Base-by-base conservation (phyloP, 352 stramenopile species). In the Phytophthora tubulina region DNA sequence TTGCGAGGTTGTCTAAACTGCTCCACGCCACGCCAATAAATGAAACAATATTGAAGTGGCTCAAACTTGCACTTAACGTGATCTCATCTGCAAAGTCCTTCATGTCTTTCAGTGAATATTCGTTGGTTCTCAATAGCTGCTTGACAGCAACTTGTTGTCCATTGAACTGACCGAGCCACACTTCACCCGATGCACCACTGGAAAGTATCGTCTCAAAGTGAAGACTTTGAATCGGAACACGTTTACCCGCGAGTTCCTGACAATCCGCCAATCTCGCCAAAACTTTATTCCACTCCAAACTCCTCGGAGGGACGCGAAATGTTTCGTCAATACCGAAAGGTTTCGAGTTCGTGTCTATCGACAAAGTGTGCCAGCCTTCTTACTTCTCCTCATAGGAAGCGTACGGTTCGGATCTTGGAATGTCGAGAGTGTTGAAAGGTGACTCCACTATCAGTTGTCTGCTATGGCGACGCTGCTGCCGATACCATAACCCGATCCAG, bases 21-120 rank as follows among this genome's bases (percentile, higher is more conserved):
- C 76, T 76, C 77, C 81, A 87, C 5, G 67, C 66, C 6, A 86
- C 81, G 2, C 71, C 76, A 27, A 87, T 33, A 17, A 82, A 86
- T 8, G 42, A 36, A 1, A 86, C 77, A 50, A 87, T 69, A 39
- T 78, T 48, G 3, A 49, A 30, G 57, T 84, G 77, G 8, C 62
- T 56, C 4, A 89, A 62, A 4, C 21, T 57, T 2, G 70, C 64
- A 58, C 63, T 75, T 7, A 89, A 17, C n/a, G 67, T 53, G 51
- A 82, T 72, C 54, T 89, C 78, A 2, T 70, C 63, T 11, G 70
- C 48, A 59, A 89, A 85, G 1, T 57, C 61, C 31, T 72, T 39
- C 54, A 79, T 58, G 0, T 64, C 30, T 6, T 73, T 21, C 30
- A 72, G 44, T 5, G 68, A 72, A 14, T 54, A 31, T 6, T 64